A percentile compares a stretch with the other conserved stretches of the same genome.
Evolutionary conservation across 2,329 filamentous ascomycete species (phyloP).

Genomic region (Parastagonospora nodorum): DNA sequence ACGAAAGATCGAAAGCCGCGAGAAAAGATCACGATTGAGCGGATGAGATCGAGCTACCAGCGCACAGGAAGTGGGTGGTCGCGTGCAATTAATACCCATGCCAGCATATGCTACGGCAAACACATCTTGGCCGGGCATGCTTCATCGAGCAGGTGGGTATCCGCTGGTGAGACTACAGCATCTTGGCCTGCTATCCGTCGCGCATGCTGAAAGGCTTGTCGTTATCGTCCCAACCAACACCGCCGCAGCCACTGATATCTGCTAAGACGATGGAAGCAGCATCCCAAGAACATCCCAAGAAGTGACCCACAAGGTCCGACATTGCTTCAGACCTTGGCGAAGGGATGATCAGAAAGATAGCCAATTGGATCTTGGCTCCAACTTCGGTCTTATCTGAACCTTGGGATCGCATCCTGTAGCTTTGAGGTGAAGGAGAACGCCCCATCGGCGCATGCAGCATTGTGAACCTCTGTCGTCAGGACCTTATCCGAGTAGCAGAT

Average conservation of each 20-base stretch:
- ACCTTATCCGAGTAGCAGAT: too few species aligned
- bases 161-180: constrained; percentile 30
- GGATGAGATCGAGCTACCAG: background rate
- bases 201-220: constrained; percentile 8
- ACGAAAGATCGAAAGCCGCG: too few species aligned
- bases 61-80: background rate
- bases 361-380: constrained; percentile 10
- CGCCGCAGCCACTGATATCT: constrained; percentile 16
- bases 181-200: constrained; percentile 19
- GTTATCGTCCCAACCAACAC: constrained; percentile 21
- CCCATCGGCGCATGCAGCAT: too few species aligned
- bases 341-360: constrained; percentile 19
- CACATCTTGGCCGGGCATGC: constrained; percentile 25
- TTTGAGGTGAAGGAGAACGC: too few species aligned
- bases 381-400: constrained; percentile 21
- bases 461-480: too few species aligned
- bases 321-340: constrained; percentile 37
- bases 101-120: constrained; percentile 6
- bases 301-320: constrained; percentile 22
- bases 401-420: background rate
- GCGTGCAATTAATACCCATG: constrained; percentile 5
- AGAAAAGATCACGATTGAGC: too few species aligned
- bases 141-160: constrained; percentile 39
- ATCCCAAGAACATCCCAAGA: constrained; percentile 7
- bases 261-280: constrained; percentile 20